phyloP scores from a whole-genome alignment of 257 asterid species.

The Plantago elongata region DNA sequence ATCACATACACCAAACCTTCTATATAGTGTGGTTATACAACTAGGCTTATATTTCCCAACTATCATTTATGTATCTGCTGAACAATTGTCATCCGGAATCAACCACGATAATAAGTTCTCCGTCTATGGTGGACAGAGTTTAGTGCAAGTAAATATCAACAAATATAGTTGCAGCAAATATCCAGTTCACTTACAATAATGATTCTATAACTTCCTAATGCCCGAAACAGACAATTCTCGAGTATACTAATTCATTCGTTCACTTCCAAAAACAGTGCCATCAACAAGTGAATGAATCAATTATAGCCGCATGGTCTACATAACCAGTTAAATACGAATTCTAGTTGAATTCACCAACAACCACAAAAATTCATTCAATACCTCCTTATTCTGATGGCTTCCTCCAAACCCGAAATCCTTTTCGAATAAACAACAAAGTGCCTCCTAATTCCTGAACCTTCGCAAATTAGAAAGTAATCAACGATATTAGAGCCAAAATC shows the following conservation, averaged over 20 bases:
- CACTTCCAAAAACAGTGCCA: no score
- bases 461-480: constrained; percentile 2
- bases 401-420: constrained; percentile 81
- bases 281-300: no score
- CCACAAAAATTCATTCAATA: constrained; percentile 16
- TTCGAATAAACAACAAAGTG: constrained; percentile 54
- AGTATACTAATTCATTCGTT: no score
- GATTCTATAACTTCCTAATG: no score
- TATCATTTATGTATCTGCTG: no score
- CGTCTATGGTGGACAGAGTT: no score
- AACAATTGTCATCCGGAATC: background rate
- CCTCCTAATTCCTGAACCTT: constrained; percentile 33
- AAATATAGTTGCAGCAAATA: background rate
- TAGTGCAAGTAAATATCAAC: background rate
- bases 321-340: background rate
- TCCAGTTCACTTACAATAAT: background rate
- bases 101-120: background rate
- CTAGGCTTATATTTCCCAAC: background rate
- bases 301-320: background rate
- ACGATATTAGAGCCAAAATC: constrained; percentile 21
- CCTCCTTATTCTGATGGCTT: constrained; percentile 79
- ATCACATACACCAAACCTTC: background rate
- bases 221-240: no score
- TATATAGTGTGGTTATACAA: no score
- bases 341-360: background rate